Percentiles rank a stretch among this genome's conserved stretches.
Conservation (phyloP, 306 rosid genomes). For the Cyclanthera cordifolia region DNA sequence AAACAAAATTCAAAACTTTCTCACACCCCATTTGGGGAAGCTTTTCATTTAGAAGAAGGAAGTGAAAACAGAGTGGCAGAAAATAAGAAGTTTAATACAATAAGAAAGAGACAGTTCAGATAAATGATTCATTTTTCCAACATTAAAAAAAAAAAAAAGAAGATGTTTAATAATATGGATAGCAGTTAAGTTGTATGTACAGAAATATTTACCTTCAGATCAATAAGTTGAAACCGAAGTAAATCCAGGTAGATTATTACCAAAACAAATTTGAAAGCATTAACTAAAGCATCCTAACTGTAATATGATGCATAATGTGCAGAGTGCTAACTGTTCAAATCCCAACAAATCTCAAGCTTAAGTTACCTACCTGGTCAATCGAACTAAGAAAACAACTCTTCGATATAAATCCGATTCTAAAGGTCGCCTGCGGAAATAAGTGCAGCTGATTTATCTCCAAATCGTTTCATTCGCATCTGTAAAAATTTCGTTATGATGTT, state of each 20-base stretch:
- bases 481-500: slow-evolving; percentile 83
- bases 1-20: not conserved
- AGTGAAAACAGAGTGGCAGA: no score
- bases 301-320: not conserved
- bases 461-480: slow-evolving; percentile 91
- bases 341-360: not conserved
- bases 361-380: slow-evolving; percentile 7
- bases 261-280: not conserved
- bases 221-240: not conserved
- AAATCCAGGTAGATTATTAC: slow-evolving; percentile 4
- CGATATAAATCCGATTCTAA: not conserved
- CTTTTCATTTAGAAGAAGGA: not conserved
- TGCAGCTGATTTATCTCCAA: slow-evolving; percentile 49
- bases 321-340: not conserved
- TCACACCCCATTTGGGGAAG: not conserved
- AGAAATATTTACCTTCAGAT: not conserved
- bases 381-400: slow-evolving; percentile 2
- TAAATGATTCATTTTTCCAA: no score
- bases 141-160: no score
- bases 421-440: not conserved
- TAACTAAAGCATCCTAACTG: slow-evolving; percentile 4
- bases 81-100: not conserved
- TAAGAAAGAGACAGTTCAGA: no score
- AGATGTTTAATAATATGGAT: no score
- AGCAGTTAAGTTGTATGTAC: slow-evolving; percentile 2